These are phyloP conservation scores for Funneliformis mosseae DNA, from an alignment of 192 early-diverging fungal species.

Conservation along the genomic window DNA sequence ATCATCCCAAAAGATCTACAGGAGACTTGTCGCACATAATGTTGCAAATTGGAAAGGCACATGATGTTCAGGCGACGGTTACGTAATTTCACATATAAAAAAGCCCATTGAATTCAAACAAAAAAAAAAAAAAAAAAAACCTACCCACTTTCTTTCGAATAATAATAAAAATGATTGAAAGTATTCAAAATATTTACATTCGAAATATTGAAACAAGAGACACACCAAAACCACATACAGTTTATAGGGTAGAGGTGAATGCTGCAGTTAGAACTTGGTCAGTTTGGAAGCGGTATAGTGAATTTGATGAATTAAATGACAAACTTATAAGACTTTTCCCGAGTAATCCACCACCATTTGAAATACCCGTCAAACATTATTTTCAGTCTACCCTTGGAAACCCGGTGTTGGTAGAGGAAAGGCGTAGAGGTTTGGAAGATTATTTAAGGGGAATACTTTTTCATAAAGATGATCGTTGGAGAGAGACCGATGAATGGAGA, in stretches of 20 bases:
- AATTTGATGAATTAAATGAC: slow-evolving; percentile 74
- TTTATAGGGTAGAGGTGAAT: slow-evolving; percentile 74
- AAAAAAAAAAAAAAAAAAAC: no score
- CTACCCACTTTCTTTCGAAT: background rate
- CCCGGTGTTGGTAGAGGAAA: slow-evolving; percentile 68
- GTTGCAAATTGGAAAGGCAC: no score
- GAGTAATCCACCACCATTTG: slow-evolving; percentile 57
- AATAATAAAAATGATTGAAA: slow-evolving; percentile 51
- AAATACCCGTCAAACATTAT: slow-evolving; percentile 75
- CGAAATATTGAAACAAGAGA: slow-evolving; percentile 53
- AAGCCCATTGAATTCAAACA: no score
- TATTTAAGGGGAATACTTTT: slow-evolving; percentile 77
- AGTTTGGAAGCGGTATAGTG: slow-evolving; percentile 84
- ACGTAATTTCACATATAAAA: no score
- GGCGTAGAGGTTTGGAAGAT: slow-evolving; percentile 73
- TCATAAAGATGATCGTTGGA: slow-evolving; percentile 75
- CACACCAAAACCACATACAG: slow-evolving; percentile 66
- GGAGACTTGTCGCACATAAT: no score
- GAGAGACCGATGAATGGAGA: slow-evolving; percentile 65
- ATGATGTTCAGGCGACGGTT: no score
- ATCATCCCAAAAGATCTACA: no score
- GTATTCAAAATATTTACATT: slow-evolving; percentile 59
- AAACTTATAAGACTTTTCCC: slow-evolving; percentile 70
- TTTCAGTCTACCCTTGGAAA: slow-evolving; percentile 64
- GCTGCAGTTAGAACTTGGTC: slow-evolving; percentile 83